phyloP scores from a whole-genome alignment of 257 asterid species.

The Solanum dulcamara region DNA sequence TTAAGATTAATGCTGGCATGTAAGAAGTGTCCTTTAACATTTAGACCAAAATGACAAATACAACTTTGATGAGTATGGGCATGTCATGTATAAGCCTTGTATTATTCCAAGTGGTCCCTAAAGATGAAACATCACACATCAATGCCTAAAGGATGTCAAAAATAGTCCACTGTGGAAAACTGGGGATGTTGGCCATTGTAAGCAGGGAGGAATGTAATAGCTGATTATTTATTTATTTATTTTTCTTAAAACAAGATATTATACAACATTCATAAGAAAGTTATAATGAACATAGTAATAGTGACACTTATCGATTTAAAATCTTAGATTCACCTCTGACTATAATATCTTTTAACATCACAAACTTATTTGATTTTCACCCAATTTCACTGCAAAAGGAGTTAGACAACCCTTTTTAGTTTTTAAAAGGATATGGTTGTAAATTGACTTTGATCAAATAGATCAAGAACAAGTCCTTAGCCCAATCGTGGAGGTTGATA shows the following conservation, averaged over 20 bases:
- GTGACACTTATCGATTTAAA: not conserved
- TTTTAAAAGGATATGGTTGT: not conserved
- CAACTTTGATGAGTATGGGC: not conserved
- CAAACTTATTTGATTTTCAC: not conserved
- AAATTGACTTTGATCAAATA: not conserved
- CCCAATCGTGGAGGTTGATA: not conserved
- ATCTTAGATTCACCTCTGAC: not conserved
- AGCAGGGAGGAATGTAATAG: not conserved
- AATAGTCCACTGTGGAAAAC: not conserved
- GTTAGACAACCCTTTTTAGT: not conserved
- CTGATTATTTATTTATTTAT: not conserved
- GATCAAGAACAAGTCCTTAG: not conserved
- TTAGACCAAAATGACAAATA: slow-evolving; percentile 7
- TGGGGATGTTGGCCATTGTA: not conserved
- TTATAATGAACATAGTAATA: not conserved
- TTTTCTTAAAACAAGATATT: too few species aligned
- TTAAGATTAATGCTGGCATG: not conserved
- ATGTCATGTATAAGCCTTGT: not conserved
- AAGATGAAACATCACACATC: slow-evolving; percentile 1
- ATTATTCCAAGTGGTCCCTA: slow-evolving; percentile 2
- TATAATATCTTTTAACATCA: not conserved
- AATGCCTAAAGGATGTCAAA: slow-evolving; percentile 7
- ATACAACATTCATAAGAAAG: not conserved
- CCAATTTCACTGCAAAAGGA: not conserved
- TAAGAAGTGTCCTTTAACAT: not conserved